A percentile compares a stretch with the other conserved stretches of the same genome.
These are phyloP conservation scores for Centaurea solstitialis DNA, from an alignment of 129 eudicot genomes.

Conservation along the genomic window DNA sequence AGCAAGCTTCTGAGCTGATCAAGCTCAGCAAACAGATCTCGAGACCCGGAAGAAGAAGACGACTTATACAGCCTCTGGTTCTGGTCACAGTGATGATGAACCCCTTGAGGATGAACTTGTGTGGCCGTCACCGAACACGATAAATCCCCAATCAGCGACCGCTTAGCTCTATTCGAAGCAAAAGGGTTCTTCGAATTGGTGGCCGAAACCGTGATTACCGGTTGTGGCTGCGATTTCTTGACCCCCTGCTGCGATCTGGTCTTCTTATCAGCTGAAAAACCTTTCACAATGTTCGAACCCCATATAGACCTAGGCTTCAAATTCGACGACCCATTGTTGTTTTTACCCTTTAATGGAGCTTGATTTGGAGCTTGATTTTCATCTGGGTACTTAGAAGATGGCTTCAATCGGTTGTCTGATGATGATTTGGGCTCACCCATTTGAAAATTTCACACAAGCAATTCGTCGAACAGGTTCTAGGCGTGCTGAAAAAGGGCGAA, in stretches of 20 bases:
- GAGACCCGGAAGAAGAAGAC: conserved; percentile 48
- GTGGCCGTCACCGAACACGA: conserved; percentile 52
- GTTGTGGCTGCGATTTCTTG: conserved; percentile 36
- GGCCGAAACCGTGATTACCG: conserved; percentile 23
- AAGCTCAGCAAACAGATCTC: conserved; percentile 72
- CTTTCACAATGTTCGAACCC: conserved; percentile 84
- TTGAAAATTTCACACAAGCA: not conserved
- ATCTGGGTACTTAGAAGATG: conserved; percentile 50
- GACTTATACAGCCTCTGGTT: conserved; percentile 35
- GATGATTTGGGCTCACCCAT: conserved; percentile 66
- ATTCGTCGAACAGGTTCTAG: not conserved
- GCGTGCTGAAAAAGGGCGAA: not conserved
- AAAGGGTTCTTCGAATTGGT: conserved; percentile 18
- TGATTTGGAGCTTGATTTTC: conserved; percentile 77
- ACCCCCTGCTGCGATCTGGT: conserved; percentile 33
- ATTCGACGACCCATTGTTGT: conserved; percentile 37
- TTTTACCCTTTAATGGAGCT: conserved; percentile 44
- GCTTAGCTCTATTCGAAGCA: conserved; percentile 41
- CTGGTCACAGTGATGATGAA: conserved; percentile 27
- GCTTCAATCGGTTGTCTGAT: conserved; percentile 47
- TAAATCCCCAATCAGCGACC: conserved; percentile 67
- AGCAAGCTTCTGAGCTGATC: conserved; percentile 80
- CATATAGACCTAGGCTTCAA: conserved; percentile 66
- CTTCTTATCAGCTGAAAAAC: conserved; percentile 77
- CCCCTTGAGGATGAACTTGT: conserved; percentile 76